phyloP scores from a whole-genome alignment of 1,139 yeast species.

The Kodamaea fungicola region DNA sequence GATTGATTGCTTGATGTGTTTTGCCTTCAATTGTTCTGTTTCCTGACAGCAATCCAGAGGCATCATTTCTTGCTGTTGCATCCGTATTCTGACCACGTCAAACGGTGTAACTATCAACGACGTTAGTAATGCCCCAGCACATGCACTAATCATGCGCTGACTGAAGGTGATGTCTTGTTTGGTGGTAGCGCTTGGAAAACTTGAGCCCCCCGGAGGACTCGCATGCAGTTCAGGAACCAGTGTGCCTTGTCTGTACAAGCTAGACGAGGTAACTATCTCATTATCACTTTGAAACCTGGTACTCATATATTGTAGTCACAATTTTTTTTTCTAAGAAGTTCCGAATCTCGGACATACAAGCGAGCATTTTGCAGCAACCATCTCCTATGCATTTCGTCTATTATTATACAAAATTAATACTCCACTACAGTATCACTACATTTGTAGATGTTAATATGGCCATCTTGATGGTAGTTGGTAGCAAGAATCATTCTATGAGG shows the following conservation, averaged over 20 bases:
- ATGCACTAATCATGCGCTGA: conserved; percentile 85
- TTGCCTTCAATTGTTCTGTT: conserved; percentile 5
- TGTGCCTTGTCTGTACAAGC: no score
- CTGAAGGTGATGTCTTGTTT: conserved; percentile 35
- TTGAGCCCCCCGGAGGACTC: not conserved
- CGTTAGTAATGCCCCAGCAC: conserved; percentile 86
- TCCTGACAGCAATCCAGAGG: conserved; percentile 35
- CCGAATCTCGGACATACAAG: no score
- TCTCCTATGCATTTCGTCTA: not conserved
- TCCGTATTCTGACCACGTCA: conserved; percentile 86
- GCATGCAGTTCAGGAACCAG: not conserved
- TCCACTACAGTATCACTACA: conserved; percentile 42
- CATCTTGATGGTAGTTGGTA: conserved; percentile 76
- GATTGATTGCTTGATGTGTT: no score
- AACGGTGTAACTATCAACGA: conserved; percentile 87
- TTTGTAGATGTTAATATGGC: conserved; percentile 62
- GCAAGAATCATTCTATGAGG: conserved; percentile 96
- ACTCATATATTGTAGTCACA: no score
- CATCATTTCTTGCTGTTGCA: conserved; percentile 81
- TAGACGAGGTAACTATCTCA: no score
- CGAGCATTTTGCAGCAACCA: no score
- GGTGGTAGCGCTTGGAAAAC: not conserved
- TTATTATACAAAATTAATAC: conserved; percentile 17
- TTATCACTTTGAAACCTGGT: no score
- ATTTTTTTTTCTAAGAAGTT: no score